Conservation (phyloP, 352 stramenopile genomes). For the Phytopythium aichiense region DNA sequence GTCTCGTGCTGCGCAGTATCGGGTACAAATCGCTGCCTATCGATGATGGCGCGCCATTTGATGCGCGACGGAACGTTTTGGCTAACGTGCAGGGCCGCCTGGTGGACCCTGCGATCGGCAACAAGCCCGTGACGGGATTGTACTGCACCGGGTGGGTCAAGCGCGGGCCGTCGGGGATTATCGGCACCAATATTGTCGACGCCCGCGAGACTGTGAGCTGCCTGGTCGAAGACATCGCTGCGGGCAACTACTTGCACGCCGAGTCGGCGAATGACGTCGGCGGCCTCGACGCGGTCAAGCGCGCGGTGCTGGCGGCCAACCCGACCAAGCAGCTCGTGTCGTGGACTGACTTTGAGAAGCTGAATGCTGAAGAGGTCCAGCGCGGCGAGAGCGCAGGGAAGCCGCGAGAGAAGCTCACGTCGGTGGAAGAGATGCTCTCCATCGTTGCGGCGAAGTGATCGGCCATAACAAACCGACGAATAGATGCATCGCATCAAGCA, state of each 20-base stretch:
- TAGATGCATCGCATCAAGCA: neutral
- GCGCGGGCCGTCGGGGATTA: slow-evolving; percentile 96
- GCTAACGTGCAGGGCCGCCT: slow-evolving; percentile 57
- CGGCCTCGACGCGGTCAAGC: slow-evolving; percentile 40
- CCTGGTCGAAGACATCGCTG: slow-evolving; percentile 88
- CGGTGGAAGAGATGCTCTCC: slow-evolving; percentile 25
- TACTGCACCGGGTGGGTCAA: slow-evolving; percentile 98
- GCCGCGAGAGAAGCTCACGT: slow-evolving; percentile 81
- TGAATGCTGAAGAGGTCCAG: slow-evolving; percentile 57
- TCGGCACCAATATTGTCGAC: slow-evolving; percentile 98
- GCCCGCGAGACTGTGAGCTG: slow-evolving; percentile 93
- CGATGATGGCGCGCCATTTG: slow-evolving; percentile 69
- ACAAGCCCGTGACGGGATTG: slow-evolving; percentile 63
- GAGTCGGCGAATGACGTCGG: slow-evolving; percentile 11
- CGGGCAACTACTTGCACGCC: slow-evolving; percentile 35
- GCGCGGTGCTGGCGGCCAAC: slow-evolving; percentile 37
- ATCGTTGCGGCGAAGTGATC: slow-evolving; percentile 5
- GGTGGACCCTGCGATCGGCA: slow-evolving; percentile 30
- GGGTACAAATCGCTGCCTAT: slow-evolving; percentile 91
- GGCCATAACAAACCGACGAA: neutral
- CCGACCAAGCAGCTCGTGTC: slow-evolving; percentile 65
- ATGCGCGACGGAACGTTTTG: slow-evolving; percentile 62
- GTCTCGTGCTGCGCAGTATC: slow-evolving; percentile 79
- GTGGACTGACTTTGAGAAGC: slow-evolving; percentile 60
- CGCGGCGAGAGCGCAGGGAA: slow-evolving; percentile 59